Conservation (phyloP, 768 basidiomycete genomes). For the Infundibulicybe gibba region DNA sequence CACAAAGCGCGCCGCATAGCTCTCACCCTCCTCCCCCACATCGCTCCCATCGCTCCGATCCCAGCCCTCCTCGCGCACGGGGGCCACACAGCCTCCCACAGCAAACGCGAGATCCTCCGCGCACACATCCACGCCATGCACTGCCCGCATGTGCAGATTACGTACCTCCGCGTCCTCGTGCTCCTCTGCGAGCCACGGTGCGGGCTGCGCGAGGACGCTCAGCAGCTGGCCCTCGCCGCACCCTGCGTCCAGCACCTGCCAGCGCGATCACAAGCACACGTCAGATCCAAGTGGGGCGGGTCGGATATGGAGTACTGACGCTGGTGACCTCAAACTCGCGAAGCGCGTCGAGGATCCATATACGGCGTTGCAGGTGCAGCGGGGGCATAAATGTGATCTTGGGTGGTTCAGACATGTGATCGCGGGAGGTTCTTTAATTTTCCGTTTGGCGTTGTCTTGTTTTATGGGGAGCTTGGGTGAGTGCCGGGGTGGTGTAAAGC, state of each 20-base stretch:
- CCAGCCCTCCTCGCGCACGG: conserved; percentile 13
- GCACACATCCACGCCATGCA: conserved; percentile 72
- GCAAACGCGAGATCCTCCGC: conserved; percentile 52
- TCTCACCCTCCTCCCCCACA: conserved; percentile 13
- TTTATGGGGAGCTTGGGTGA: too few species aligned
- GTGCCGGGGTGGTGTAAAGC: too few species aligned
- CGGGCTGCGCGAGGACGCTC: conserved; percentile 64
- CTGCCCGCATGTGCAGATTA: conserved; percentile 52
- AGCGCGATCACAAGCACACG: not conserved
- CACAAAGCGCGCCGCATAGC: conserved; percentile 16
- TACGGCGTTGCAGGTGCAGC: conserved; percentile 50
- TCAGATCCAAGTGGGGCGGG: not conserved
- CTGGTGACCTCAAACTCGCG: conserved; percentile 52
- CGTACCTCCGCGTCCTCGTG: conserved; percentile 39
- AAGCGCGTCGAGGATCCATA: conserved; percentile 67
- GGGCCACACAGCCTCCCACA: conserved; percentile 40
- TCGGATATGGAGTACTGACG: too few species aligned
- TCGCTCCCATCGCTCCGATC: too few species aligned
- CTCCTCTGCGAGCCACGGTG: conserved; percentile 59
- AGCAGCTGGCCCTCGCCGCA: conserved; percentile 83
- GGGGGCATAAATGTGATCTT: conserved; percentile 15
- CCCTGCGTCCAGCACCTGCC: conserved; percentile 76
- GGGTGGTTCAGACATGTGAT: too few species aligned
- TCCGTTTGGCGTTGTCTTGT: too few species aligned
- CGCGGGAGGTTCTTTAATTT: too few species aligned